Evolutionary conservation across 2,329 filamentous ascomycete genomes (phyloP), one percentile per base, ranked within the genome.

Genomic region (Colletotrichum sp.): DNA sequence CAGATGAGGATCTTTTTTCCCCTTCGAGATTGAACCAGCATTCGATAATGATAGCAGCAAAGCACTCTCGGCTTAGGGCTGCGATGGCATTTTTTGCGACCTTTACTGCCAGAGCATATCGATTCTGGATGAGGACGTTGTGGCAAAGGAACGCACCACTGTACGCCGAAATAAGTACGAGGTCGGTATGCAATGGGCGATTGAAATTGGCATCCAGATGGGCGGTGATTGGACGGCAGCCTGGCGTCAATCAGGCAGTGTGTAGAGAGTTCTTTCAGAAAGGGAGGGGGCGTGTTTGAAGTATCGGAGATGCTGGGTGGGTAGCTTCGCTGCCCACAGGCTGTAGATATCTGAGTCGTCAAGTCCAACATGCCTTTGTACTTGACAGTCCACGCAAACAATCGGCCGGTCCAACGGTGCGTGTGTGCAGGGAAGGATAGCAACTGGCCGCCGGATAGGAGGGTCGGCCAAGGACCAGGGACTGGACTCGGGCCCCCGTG

Each of bases 401-500:
- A 22, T 30, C 52, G 61, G 36, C 59, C 52, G 30, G 29, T 25
- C 62, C 29, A 61, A 66, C 68, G 44, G 59, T 59, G 52, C 30
- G 69, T 25, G 52, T 25, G 32, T 59, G 49, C 63, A 69, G 55
- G 30, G 59, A 62, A 73, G 57, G 13, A 55, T 25, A 44, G 25
- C 52, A 61, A 29, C 19, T 73, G 27, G 29, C 34, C 36, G 30
- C 39, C 64, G 34, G 49, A 68, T 32, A 22, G 55, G 44, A 74
- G 61, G 71, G 57, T 73, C 64, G 44, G 64, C 30, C 70, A 73
- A 34, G 62, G 70, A 75, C 66, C 39, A 71, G 62, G 62, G 52
- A 32, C 49, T 74, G 65, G 61, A n/a, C 19, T 69, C 71, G 71
- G 65, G 59, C 65, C 66, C 34, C 71, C 66, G 71, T 66, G 30